A percentile compares a stretch with the other conserved stretches of the same genome.
Conservation (phyloP, 345 rosid genomes). For the Hibiscus syriacus region DNA sequence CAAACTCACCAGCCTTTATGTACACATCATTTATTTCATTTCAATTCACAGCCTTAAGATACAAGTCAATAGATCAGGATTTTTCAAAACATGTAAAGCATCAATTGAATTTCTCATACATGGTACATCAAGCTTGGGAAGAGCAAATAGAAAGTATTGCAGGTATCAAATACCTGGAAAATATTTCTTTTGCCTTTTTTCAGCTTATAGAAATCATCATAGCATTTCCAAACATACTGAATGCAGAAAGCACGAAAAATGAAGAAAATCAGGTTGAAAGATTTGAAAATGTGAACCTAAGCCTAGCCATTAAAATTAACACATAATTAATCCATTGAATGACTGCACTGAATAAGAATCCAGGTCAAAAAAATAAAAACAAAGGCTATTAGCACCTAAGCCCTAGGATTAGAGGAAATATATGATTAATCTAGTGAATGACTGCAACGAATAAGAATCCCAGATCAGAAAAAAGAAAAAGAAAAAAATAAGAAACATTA, state of each 20-base stretch:
- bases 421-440: not conserved
- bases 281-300: slow-evolving; percentile 1
- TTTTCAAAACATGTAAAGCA: not conserved
- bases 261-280: not conserved
- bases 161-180: not conserved
- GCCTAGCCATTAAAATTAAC: slow-evolving; percentile 8
- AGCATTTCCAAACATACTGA: not conserved
- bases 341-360: not conserved
- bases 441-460: not conserved
- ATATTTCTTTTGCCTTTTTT: not conserved
- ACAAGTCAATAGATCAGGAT: not conserved
- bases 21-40: not conserved
- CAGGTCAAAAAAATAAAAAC: not conserved
- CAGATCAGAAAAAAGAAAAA: not conserved
- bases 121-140: not conserved
- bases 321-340: not conserved
- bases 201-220: not conserved
- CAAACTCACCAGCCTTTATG: not conserved
- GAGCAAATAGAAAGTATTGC: not conserved
- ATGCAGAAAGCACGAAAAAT: not conserved
- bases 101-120: not conserved
- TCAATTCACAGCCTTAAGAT: not conserved
- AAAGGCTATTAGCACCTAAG: slow-evolving; percentile 6
- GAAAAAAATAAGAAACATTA: not conserved
- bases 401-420: slow-evolving; percentile 15